Base-by-base conservation (phyloP, 2,329 filamentous ascomycete genomes). In the Venturiaceae sp. region DNA sequence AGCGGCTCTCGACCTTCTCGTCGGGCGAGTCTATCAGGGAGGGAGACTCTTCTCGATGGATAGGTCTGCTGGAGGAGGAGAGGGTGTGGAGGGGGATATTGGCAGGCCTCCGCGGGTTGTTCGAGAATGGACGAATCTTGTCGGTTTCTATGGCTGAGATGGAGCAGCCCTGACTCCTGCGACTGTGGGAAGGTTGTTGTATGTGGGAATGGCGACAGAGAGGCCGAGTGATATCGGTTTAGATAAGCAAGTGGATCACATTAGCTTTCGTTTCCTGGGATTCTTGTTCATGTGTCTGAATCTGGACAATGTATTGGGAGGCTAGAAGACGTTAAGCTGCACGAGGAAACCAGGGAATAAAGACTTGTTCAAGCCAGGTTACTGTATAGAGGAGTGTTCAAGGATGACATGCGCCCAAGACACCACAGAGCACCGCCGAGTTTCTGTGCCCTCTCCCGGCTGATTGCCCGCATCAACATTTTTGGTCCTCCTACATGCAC, bases 1-100 rank as follows among this genome's bases (percentile, higher is more conserved):
- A 39, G 67, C 66, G 58, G 69, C 67, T 61, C 62, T 65, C 61
- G 71, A 71, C 65, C 75, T 72, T 68, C 73, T 73, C 67, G 71
- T 70, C 65, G 64, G 71, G 69, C 64, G 72, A 13, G 13, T 50
- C 44, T 28, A 30, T 50, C 44, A 50, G 44, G 44, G 44, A n/a
- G 44, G 23, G 44, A 13, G 44, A 50, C 44, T 30, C 44, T 16
- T 50, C 44, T 30, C 14, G 44, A 1, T 9, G 44, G 23, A 32
- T 16, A 4, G 44, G 44, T 34, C 28, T 44, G 21, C 32, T 53
- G 71, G 60, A 73, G 79, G 67, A 72, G 55, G 75, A 74, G 63
- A 96, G 79, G 67, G 86, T 87, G 74, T 88, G 88, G 69, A 96
- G 82, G 68, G 92, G 92, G 72, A 96, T 96, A 76, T 88, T 90